A percentile compares a stretch with the other conserved stretches of the same genome.
phyloP scores from a whole-genome alignment of 768 basidiomycete genomes.

The Kwoniella pini region DNA sequence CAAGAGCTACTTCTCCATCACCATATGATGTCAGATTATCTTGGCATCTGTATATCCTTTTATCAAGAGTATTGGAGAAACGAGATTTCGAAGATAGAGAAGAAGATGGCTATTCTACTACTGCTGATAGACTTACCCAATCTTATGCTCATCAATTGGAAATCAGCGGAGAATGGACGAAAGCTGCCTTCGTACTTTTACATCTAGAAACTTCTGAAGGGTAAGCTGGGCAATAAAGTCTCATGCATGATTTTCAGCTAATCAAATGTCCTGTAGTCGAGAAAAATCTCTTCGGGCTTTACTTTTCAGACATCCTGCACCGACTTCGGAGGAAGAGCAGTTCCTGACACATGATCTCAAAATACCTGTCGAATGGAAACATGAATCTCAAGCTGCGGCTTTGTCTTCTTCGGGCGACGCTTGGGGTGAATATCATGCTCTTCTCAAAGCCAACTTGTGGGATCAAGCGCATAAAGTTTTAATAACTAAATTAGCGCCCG shows the following conservation, averaged over 20 bases:
- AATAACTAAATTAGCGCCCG: conserved; percentile 82
- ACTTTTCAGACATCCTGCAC: conserved; percentile 61
- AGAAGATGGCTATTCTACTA: conserved; percentile 70
- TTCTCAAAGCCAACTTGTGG: conserved; percentile 69
- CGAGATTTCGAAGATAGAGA: conserved; percentile 85
- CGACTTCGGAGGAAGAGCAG: conserved; percentile 34
- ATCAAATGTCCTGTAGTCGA: conserved; percentile 61
- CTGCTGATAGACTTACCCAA: conserved; percentile 77
- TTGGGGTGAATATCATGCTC: conserved; percentile 74
- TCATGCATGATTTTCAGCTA: background rate
- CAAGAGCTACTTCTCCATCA: conserved; percentile 72
- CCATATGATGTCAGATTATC: conserved; percentile 78
- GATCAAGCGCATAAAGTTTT: conserved; percentile 79
- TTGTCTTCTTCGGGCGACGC: conserved; percentile 65
- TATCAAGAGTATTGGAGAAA: conserved; percentile 76
- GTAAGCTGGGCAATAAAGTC: conserved; percentile 58
- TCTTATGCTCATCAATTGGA: conserved; percentile 88
- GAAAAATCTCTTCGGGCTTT: conserved; percentile 79
- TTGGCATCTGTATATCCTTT: conserved; percentile 89
- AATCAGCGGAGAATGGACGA: conserved; percentile 73
- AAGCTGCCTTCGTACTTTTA: conserved; percentile 83
- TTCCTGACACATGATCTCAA: conserved; percentile 68
- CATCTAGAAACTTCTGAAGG: conserved; percentile 79
- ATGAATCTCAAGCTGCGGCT: conserved; percentile 80
- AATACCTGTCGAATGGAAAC: conserved; percentile 83